Evolutionary conservation across 2,329 filamentous ascomycete genomes (phyloP).

Genomic region (Teratosphaeria epicoccoides): DNA sequence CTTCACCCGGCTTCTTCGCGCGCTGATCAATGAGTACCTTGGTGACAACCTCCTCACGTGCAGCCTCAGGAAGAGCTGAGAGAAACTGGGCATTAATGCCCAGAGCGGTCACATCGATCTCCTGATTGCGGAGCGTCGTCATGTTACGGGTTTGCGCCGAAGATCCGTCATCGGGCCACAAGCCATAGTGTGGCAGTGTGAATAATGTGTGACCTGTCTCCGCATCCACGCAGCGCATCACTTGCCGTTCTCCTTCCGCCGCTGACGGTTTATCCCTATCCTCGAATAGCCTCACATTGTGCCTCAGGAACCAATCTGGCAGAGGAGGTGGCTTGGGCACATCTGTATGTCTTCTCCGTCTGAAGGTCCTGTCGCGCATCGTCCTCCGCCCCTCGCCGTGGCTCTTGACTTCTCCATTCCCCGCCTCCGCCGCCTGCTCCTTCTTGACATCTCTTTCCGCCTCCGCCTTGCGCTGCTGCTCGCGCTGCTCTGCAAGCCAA

Average conservation of each 20-base stretch:
- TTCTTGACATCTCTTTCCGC: constrained; percentile 1
- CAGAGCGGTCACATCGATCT: constrained; percentile 2
- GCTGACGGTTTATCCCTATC: neutral
- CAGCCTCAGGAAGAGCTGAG: neutral
- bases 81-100: neutral
- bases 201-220: constrained; percentile 24
- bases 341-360: constrained; percentile 3
- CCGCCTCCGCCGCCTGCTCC: constrained; percentile 1
- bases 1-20: neutral
- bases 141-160: neutral
- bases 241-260: constrained; percentile 1
- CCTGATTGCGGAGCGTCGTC: constrained; percentile 1
- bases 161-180: neutral
- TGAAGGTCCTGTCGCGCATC: constrained; percentile 9
- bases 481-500: constrained; percentile 11
- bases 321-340: constrained; percentile 23
- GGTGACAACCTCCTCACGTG: neutral
- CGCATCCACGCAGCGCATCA: constrained; percentile 20
- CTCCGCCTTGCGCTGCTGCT: constrained; percentile 10
- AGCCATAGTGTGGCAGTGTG: constrained; percentile 17
- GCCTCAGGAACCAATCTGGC: constrained; percentile 29
- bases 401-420: constrained; percentile 2
- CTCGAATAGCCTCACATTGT: constrained; percentile 24
- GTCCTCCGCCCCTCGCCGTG: constrained; percentile 11
- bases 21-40: neutral